These are phyloP conservation scores for Podospora conica DNA, from an alignment of 495 filamentous ascomycete genomes.

Conservation along the genomic window DNA sequence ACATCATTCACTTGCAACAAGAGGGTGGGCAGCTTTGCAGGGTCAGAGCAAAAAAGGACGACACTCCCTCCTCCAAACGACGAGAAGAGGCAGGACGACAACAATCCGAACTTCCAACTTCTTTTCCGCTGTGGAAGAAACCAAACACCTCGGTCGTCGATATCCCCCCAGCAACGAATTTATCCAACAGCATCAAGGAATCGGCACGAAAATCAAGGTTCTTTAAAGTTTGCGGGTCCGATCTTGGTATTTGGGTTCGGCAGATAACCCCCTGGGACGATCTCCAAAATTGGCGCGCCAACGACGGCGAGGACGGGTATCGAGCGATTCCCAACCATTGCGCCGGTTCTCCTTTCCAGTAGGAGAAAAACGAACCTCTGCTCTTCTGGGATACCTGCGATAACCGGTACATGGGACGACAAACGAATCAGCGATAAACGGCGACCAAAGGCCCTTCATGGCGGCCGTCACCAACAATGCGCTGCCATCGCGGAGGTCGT, in stretches of 20 bases:
- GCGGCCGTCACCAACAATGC: not conserved
- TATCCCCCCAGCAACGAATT: not conserved
- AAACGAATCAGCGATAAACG: not conserved
- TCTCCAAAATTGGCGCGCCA: not conserved
- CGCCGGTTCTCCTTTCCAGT: not conserved
- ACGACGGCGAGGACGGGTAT: not conserved
- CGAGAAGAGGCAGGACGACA: not conserved
- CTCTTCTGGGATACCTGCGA: not conserved
- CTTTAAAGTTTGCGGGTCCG: not conserved
- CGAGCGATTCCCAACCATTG: not conserved
- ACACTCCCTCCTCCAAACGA: not conserved
- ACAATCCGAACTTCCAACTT: too few species aligned
- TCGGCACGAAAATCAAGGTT: not conserved
- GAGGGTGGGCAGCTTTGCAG: not conserved
- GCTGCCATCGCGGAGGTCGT: slow-evolving; percentile 4
- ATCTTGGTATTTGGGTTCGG: not conserved
- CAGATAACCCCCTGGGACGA: not conserved
- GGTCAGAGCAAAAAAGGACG: not conserved
- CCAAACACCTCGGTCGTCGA: not conserved
- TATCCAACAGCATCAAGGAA: not conserved
- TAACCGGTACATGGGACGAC: not conserved
- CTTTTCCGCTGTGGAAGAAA: not conserved
- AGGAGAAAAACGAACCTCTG: not conserved
- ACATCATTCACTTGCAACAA: not conserved
- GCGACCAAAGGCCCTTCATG: not conserved